A percentile compares a stretch with the other conserved stretches of the same genome.
Evolutionary conservation across 306 rosid genomes (phyloP).

Genomic region (Aeschynomene evenia): DNA sequence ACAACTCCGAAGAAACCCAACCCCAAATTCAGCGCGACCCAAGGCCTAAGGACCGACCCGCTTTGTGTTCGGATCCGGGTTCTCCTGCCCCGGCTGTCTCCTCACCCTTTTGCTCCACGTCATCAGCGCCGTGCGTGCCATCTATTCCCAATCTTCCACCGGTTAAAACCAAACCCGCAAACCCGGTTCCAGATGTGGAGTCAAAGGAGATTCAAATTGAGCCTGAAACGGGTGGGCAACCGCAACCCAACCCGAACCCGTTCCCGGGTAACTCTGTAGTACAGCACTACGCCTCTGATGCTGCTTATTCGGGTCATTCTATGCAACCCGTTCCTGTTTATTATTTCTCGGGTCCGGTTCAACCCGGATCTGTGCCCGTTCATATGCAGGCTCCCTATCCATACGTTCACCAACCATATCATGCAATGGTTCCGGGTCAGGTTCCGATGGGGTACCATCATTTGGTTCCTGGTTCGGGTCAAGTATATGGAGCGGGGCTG

Average conservation of each 20-base stretch:
- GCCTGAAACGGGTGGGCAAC: slow-evolving; percentile 33
- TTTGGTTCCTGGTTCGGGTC: slow-evolving; percentile 48
- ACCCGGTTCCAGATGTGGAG: slow-evolving; percentile 37
- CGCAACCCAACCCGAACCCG: slow-evolving; percentile 24
- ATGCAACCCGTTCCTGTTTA: slow-evolving; percentile 47
- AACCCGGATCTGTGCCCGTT: slow-evolving; percentile 39
- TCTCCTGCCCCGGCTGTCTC: slow-evolving; percentile 66
- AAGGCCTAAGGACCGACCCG: slow-evolving; percentile 40
- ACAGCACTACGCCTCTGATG: slow-evolving; percentile 46
- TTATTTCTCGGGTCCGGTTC: slow-evolving; percentile 48
- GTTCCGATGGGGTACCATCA: slow-evolving; percentile 58
- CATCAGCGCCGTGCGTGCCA: slow-evolving; percentile 48
- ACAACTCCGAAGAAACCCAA: slow-evolving; percentile 55
- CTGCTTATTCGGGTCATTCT: slow-evolving; percentile 45
- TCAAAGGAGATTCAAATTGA: slow-evolving; percentile 33
- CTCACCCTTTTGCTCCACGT: slow-evolving; percentile 60
- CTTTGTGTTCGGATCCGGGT: slow-evolving; percentile 62
- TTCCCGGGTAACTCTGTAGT: slow-evolving; percentile 34
- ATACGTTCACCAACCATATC: slow-evolving; percentile 58
- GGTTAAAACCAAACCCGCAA: slow-evolving; percentile 63
- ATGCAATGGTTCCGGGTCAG: slow-evolving; percentile 38
- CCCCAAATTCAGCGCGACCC: slow-evolving; percentile 37
- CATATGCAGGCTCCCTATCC: slow-evolving; percentile 46
- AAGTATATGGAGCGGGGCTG: slow-evolving; percentile 49
- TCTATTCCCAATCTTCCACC: slow-evolving; percentile 74